Percentiles rank a stretch among this genome's conserved stretches.
phyloP scores from a whole-genome alignment of 805 yeast species.

The Metschnikowia corniflorae region DNA sequence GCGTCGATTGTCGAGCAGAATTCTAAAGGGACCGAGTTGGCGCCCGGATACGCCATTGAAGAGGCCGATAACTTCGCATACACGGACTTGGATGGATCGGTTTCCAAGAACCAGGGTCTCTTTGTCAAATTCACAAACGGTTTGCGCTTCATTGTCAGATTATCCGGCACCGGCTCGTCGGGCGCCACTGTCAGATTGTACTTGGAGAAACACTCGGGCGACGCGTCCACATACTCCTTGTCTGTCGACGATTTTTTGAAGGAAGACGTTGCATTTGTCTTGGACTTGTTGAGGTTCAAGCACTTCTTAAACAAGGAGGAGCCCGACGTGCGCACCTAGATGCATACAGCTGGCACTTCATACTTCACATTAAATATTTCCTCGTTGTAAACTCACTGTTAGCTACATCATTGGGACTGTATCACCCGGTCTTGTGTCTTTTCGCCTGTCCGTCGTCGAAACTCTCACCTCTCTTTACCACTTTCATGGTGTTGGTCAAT shows the following conservation, averaged over 20 bases:
- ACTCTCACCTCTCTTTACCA: slow-evolving; percentile 13
- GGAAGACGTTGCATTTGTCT: slow-evolving; percentile 58
- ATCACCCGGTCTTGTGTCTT: slow-evolving; percentile 10
- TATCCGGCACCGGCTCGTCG: slow-evolving; percentile 96
- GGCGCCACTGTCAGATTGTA: slow-evolving; percentile 96
- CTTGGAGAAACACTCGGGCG: slow-evolving; percentile 76
- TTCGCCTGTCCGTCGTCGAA: slow-evolving; percentile 9
- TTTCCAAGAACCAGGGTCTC: slow-evolving; percentile 83
- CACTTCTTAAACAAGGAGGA: slow-evolving; percentile 73
- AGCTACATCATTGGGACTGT: background rate
- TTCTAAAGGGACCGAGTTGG: slow-evolving; percentile 47
- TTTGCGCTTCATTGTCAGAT: slow-evolving; percentile 79
- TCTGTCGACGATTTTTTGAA: slow-evolving; percentile 68
- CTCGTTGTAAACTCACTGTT: too few species aligned
- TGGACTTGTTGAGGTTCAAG: slow-evolving; percentile 66
- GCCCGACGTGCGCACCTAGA: slow-evolving; percentile 83
- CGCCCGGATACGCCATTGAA: slow-evolving; percentile 49
- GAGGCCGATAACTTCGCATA: slow-evolving; percentile 89
- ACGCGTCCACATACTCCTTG: slow-evolving; percentile 44
- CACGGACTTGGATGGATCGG: slow-evolving; percentile 92
- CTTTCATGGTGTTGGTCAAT: slow-evolving; percentile 11
- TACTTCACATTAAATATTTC: background rate
- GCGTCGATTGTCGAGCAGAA: slow-evolving; percentile 26
- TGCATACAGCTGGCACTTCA: slow-evolving; percentile 1
- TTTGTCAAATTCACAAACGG: slow-evolving; percentile 80